Evolutionary conservation across 2,329 filamentous ascomycete genomes (phyloP).

Genomic region (Ophiostoma populinum): DNA sequence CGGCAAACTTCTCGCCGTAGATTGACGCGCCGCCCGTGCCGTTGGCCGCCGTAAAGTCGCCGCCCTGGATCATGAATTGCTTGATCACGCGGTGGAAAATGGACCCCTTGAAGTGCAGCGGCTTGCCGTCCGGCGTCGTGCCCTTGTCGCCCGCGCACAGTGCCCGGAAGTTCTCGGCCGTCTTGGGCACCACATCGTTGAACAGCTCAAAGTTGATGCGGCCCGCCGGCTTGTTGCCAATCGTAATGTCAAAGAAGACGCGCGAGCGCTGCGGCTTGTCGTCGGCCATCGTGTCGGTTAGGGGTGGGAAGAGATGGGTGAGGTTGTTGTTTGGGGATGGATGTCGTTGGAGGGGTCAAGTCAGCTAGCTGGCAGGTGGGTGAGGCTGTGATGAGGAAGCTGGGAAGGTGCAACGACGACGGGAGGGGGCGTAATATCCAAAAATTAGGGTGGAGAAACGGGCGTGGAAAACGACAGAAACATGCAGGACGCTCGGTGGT

Average conservation of each 20-base stretch:
- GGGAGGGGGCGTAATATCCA: too few relatives aligned
- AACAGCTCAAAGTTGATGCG: constrained; percentile 78
- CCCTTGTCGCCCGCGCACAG: constrained; percentile 95
- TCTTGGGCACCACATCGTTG: constrained; percentile 69
- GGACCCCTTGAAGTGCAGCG: constrained; percentile 84
- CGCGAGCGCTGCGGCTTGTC: constrained; percentile 42
- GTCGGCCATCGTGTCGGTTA: constrained; percentile 23
- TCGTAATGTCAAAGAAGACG: constrained; percentile 85
- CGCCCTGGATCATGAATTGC: constrained; percentile 96
- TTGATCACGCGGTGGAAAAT: constrained; percentile 95
- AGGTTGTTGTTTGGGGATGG: neutral
- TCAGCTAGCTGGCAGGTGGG: too few relatives aligned
- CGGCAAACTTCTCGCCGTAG: constrained; percentile 92
- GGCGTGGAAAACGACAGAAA: too few relatives aligned
- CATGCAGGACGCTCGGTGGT: too few relatives aligned
- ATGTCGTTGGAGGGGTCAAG: too few relatives aligned
- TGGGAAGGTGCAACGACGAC: too few relatives aligned
- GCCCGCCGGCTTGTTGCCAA: constrained; percentile 56
- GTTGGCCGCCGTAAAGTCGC: constrained; percentile 89
- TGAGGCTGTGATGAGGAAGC: too few relatives aligned
- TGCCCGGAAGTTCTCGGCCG: constrained; percentile 86
- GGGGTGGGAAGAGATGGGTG: too few relatives aligned
- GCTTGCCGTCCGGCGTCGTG: constrained; percentile 60
- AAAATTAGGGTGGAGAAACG: too few relatives aligned
- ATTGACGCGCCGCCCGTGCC: constrained; percentile 94